Evolutionary conservation across 805 yeast species (phyloP), one percentile per base, ranked within the genome.

Genomic region (Kurtzmaniella fragi): DNA sequence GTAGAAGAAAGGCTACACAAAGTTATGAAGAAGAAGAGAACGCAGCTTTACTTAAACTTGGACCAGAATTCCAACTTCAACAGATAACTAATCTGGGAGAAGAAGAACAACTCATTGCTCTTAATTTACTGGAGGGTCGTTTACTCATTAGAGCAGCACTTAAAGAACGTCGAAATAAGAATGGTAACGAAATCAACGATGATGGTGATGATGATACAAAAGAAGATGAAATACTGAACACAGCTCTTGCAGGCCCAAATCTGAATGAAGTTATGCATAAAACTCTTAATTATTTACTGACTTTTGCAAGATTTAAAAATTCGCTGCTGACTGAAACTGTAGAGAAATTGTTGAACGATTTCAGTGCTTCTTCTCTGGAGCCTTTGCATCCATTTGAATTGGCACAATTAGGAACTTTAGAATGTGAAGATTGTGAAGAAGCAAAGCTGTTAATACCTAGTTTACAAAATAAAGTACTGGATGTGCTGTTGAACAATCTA

Each of bases 371-470:
- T 39, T 82, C 79, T 20, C 37, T 60, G 1, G 67, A 67, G 43
- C 70, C 72, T 12, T 64, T 93, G 52, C 99, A 93, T 67, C 98
- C 99, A 1, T 93, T 93, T 60, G 99, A 93, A 64, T 71, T 87
- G 39, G 95, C 98, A 1, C 98, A 93, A 62, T 67, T 84, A 44
- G 91, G 95, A 0, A 86, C 95, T 3, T 71, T 91, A 45, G 84
- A 93, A 25, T 90, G 97, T 63, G 99, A 91, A 56, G 97, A 91
- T 46, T 89, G 95, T 5, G 99, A 86, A 56, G 99, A 93, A 68
- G 98, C 98, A 28, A 87, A 87, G 63, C 86, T 96, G 13, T 71
- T 93, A 53, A 82, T 93, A 42, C 97, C 99, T 34, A 84, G 95
- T 61, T 72, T 93, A 55, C 74, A 77, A 17, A 78, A 75, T 44